These are phyloP conservation scores for Trichosporon sp. DNA, from an alignment of 1,284 basidiomycete species.

Conservation along the genomic window DNA sequence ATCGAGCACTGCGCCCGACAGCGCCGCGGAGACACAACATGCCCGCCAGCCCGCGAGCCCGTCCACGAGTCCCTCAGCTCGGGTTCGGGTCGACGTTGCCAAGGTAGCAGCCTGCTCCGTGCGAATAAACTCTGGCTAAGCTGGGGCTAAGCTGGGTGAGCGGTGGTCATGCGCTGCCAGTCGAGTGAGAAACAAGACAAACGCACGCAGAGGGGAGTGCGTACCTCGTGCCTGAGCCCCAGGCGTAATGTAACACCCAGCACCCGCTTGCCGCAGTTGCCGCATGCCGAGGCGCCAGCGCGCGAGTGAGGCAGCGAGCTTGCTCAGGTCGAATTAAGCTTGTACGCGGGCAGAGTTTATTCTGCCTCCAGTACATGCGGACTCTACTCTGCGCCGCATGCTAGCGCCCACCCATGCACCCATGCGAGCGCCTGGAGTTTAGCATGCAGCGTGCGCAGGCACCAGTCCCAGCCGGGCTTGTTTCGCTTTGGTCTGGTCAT, in stretches of 20 bases:
- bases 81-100: neutral
- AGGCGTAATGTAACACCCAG: neutral
- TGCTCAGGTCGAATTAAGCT: neutral
- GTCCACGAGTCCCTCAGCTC: neutral
- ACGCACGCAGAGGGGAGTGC: neutral
- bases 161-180: neutral
- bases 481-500: neutral
- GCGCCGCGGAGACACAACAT: neutral
- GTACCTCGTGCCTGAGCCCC: neutral
- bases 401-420: too few species aligned
- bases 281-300: neutral
- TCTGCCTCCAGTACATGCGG: too few species aligned
- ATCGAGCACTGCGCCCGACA: neutral
- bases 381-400: neutral
- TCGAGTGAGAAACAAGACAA: neutral
- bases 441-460: too few species aligned
- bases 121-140: neutral
- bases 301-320: neutral
- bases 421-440: too few species aligned
- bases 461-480: too few species aligned
- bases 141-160: neutral
- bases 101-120: neutral
- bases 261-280: neutral
- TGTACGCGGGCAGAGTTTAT: neutral
- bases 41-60: too few species aligned